Conservation (phyloP, 2,329 filamentous ascomycete genomes). For the Diaporthe velutina region DNA sequence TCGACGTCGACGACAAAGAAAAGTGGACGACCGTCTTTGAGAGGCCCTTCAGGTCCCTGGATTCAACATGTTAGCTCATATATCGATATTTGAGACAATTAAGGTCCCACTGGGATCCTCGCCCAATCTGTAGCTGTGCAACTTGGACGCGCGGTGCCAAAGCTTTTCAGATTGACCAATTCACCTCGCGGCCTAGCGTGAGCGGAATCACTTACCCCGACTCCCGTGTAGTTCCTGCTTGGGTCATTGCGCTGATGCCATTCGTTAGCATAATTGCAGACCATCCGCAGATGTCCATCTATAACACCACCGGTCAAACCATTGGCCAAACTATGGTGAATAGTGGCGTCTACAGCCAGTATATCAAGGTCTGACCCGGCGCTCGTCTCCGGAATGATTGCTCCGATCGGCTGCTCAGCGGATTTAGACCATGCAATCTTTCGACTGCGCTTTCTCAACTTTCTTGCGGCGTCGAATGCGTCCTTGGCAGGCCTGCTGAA, state of each 20-base stretch:
- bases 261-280: constrained; percentile 13
- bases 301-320: background rate
- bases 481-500: background rate
- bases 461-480: background rate
- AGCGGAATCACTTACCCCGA: background rate
- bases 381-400: background rate
- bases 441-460: background rate
- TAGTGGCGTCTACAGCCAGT: background rate
- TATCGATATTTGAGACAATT: too few species aligned
- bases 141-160: too few species aligned
- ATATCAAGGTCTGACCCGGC: background rate
- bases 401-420: background rate
- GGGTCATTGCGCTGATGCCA: background rate
- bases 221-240: background rate
- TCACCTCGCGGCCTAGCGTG: too few species aligned
- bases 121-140: too few species aligned
- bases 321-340: background rate
- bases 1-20: background rate
- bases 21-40: background rate
- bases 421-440: background rate
- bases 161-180: background rate
- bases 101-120: background rate
- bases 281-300: background rate
- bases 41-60: background rate
- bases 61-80: background rate